Conservation (phyloP, 2,329 filamentous ascomycete genomes). For the Alternaria rosae region DNA sequence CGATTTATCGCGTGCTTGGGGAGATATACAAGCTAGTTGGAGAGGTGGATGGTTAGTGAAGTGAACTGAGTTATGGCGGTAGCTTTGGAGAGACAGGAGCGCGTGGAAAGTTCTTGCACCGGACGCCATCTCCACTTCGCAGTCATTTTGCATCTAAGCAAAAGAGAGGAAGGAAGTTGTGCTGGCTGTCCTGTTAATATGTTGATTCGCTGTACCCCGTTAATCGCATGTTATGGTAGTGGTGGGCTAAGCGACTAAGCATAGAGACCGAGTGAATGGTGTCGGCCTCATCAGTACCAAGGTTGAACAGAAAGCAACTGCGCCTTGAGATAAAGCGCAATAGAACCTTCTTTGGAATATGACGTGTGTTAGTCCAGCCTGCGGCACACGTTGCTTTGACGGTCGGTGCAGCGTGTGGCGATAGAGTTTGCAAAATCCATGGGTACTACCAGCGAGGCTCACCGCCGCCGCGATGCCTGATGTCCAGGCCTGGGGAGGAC, state of each 20-base stretch:
- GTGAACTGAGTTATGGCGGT: background rate
- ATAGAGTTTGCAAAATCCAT: background rate
- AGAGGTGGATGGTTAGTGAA: background rate
- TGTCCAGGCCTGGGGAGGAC: background rate
- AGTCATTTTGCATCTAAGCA: background rate
- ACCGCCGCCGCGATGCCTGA: background rate
- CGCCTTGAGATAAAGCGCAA: background rate
- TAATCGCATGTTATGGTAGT: background rate
- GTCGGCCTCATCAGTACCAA: background rate
- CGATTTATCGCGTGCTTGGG: background rate
- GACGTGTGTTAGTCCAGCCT: background rate
- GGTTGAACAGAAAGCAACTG: background rate
- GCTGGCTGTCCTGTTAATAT: background rate
- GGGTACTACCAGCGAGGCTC: background rate
- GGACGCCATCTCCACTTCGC: accelerated
- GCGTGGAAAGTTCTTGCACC: background rate
- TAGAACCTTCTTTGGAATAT: background rate
- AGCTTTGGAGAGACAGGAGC: background rate
- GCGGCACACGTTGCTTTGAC: background rate
- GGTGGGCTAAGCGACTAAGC: background rate
- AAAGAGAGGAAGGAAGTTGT: background rate
- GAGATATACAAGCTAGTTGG: background rate
- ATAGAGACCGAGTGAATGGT: background rate
- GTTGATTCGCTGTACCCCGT: background rate
- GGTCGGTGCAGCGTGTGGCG: background rate